These are phyloP conservation scores for Psophocarpus tetragonolobus DNA, from an alignment of 306 rosid species.

Conservation along the genomic window DNA sequence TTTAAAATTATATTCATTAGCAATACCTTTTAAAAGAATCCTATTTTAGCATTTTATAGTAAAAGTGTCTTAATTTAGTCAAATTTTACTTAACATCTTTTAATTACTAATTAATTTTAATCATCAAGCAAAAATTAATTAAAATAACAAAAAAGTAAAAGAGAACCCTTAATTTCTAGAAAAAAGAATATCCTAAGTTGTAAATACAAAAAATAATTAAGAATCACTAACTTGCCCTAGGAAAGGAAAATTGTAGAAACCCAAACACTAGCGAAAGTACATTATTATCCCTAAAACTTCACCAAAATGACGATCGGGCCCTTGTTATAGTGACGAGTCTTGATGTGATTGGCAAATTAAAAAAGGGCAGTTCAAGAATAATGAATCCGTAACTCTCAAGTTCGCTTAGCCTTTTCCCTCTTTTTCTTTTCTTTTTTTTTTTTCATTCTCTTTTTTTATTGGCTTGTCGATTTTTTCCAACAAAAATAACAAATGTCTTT, in stretches of 20 bases:
- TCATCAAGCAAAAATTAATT: too few species aligned
- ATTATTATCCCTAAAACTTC: background rate
- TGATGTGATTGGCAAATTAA: background rate
- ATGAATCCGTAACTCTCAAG: background rate
- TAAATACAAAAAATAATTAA: too few species aligned
- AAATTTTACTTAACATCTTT: too few species aligned
- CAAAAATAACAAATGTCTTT: background rate
- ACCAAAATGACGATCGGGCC: background rate
- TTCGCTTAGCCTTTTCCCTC: background rate
- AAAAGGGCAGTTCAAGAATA: background rate
- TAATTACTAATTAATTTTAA: too few species aligned
- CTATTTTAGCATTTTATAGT: too few species aligned
- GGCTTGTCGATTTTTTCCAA: slow-evolving; percentile 40
- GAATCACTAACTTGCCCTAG: too few species aligned
- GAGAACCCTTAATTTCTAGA: too few species aligned
- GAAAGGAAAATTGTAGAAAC: background rate
- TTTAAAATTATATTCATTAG: too few species aligned
- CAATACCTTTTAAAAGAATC: too few species aligned
- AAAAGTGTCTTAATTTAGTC: too few species aligned
- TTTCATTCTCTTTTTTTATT: background rate
- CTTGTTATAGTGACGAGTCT: background rate
- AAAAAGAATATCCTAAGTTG: too few species aligned
- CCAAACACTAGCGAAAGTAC: background rate
- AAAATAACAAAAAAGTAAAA: too few species aligned
- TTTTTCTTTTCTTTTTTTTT: background rate